A percentile compares a stretch with the other conserved stretches of the same genome.
phyloP scores from a whole-genome alignment of 352 stramenopile genomes.

The Elongisporangium prolatum region DNA sequence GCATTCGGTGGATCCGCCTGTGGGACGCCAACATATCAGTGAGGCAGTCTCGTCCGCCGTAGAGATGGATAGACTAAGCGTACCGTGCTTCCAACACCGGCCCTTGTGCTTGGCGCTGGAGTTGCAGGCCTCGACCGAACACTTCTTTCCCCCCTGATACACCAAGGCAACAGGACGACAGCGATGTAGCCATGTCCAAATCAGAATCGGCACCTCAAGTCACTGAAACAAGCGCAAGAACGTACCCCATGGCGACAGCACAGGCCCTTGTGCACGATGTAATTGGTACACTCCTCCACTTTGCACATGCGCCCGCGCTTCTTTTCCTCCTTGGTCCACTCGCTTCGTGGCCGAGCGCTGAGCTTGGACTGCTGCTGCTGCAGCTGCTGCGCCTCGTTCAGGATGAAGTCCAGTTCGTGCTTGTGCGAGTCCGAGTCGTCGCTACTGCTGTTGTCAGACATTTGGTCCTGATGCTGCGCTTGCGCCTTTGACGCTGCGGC shows the following conservation, averaged over 20 bases:
- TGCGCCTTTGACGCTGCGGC: too few species aligned
- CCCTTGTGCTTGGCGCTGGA: slow-evolving; percentile 25
- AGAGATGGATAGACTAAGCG: background rate
- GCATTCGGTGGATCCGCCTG: slow-evolving; percentile 15
- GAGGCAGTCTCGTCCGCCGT: background rate
- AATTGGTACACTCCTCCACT: slow-evolving; percentile 35
- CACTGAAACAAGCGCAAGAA: background rate
- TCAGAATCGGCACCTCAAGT: background rate
- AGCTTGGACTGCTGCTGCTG: too few species aligned
- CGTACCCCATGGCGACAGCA: slow-evolving; percentile 35
- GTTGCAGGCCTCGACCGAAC: slow-evolving; percentile 19
- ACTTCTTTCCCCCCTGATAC: slow-evolving; percentile 30
- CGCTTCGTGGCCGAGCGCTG: too few species aligned
- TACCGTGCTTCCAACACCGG: slow-evolving; percentile 20
- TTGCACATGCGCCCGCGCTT: slow-evolving; percentile 30
- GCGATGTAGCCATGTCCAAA: background rate
- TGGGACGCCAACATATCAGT: background rate
- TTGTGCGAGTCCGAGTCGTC: too few species aligned
- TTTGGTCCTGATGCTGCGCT: too few species aligned
- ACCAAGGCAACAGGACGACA: background rate
- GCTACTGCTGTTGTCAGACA: too few species aligned
- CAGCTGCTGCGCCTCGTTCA: too few species aligned
- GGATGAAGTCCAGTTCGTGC: too few species aligned
- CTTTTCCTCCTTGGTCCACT: slow-evolving; percentile 24
- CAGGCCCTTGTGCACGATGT: slow-evolving; percentile 39